Percentiles rank a stretch among this genome's conserved stretches.
Evolutionary conservation across 2,329 filamentous ascomycete species (phyloP).

Genomic region (Arthrobotrys sphaeroides): DNA sequence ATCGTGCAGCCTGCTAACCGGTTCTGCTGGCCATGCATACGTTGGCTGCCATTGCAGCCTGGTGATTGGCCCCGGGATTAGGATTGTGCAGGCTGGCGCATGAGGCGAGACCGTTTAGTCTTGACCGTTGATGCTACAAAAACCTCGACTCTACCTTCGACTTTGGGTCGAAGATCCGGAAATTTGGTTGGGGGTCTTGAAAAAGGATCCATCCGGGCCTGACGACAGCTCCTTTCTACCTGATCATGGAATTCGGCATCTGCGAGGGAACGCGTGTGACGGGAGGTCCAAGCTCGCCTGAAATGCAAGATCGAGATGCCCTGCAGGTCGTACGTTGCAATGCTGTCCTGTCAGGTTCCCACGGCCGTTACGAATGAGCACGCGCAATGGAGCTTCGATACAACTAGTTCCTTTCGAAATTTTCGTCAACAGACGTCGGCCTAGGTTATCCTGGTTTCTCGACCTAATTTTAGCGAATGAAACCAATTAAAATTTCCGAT

Average conservation of each 20-base stretch:
- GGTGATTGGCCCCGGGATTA: slow-evolving; percentile 38
- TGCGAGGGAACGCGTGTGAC: slow-evolving; percentile 33
- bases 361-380: slow-evolving; percentile 25
- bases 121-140: slow-evolving; percentile 28
- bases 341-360: slow-evolving; percentile 30
- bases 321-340: slow-evolving; percentile 25
- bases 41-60: slow-evolving; percentile 26
- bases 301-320: slow-evolving; percentile 27
- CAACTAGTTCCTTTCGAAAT: neutral
- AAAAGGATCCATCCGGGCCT: slow-evolving; percentile 21
- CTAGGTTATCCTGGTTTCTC: neutral
- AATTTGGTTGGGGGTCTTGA: slow-evolving; percentile 8
- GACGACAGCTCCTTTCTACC: slow-evolving; percentile 15
- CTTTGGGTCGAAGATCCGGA: slow-evolving; percentile 31
- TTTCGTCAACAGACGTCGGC: slow-evolving; percentile 4
- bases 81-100: slow-evolving; percentile 34
- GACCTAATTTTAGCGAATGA: slow-evolving; percentile 2
- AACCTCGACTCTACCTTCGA: slow-evolving; percentile 34
- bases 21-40: slow-evolving; percentile 32
- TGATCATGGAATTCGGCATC: slow-evolving; percentile 25
- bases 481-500: slow-evolving; percentile 15
- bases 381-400: neutral
- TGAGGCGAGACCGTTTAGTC: slow-evolving; percentile 46
- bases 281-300: slow-evolving; percentile 46
- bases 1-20: slow-evolving; percentile 35